These are phyloP conservation scores for Irpex sp. DNA, from an alignment of 1,284 basidiomycete genomes.

Conservation along the genomic window DNA sequence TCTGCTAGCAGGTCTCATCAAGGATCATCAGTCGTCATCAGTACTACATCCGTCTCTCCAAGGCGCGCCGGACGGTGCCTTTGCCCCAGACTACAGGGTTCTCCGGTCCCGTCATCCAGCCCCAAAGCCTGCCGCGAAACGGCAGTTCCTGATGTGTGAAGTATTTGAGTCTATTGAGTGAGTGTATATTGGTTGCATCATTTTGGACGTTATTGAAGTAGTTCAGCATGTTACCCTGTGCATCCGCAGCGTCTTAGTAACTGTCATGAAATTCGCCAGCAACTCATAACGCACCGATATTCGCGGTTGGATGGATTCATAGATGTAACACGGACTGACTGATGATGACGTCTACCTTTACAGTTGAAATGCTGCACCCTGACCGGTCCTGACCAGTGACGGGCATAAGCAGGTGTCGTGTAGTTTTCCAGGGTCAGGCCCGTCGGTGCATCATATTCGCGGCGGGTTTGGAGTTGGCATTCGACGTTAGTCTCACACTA, in stretches of 20 bases:
- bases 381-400: neutral
- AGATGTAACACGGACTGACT: neutral
- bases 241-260: neutral
- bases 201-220: neutral
- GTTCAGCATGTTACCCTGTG: neutral
- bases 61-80: neutral
- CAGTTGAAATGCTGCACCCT: neutral
- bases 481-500: constrained; percentile 2
- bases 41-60: neutral
- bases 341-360: neutral
- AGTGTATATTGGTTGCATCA: neutral
- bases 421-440: neutral
- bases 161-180: neutral
- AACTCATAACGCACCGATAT: neutral
- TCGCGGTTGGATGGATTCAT: neutral
- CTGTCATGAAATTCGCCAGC: neutral
- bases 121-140: neutral
- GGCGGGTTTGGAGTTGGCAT: neutral
- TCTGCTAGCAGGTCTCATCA: neutral
- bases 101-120: neutral
- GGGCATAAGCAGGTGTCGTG: neutral
- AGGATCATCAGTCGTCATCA: neutral
- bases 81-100: neutral
- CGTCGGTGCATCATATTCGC: neutral
- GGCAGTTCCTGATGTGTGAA: too few species aligned